Percentiles rank a stretch among this genome's conserved stretches.
Conservation (phyloP, 495 filamentous ascomycete genomes). For the Hypomontagnella submonticulosa region DNA sequence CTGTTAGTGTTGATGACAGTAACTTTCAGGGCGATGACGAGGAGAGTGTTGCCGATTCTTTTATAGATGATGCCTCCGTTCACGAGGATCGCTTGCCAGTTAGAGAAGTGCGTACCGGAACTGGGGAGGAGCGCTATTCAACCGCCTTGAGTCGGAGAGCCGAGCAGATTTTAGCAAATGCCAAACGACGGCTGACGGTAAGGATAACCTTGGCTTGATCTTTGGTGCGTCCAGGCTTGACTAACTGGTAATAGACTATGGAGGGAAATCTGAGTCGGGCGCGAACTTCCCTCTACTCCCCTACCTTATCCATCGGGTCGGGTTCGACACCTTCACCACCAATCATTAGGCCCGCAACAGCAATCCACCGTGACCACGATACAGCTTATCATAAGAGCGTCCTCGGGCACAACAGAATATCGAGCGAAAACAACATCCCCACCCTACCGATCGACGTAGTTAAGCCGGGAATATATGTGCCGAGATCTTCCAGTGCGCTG, state of each 20-base stretch:
- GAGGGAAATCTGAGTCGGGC: slow-evolving; percentile 87
- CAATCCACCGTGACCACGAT: slow-evolving; percentile 44
- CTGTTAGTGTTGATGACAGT: slow-evolving; percentile 66
- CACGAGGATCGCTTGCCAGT: slow-evolving; percentile 22
- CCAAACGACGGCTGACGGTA: slow-evolving; percentile 88
- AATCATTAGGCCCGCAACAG: slow-evolving; percentile 50
- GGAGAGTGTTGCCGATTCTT: slow-evolving; percentile 65
- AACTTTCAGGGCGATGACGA: slow-evolving; percentile 69
- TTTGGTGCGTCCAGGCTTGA: neutral
- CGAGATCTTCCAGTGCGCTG: slow-evolving; percentile 61
- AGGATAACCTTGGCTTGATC: slow-evolving; percentile 46
- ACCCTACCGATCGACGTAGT: slow-evolving; percentile 44
- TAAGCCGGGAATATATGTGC: slow-evolving; percentile 49
- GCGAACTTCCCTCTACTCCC: slow-evolving; percentile 74
- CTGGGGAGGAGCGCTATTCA: slow-evolving; percentile 60
- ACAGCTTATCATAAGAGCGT: slow-evolving; percentile 30
- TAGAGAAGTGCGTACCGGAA: slow-evolving; percentile 17
- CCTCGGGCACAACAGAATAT: slow-evolving; percentile 54
- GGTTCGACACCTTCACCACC: slow-evolving; percentile 59
- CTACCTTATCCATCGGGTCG: slow-evolving; percentile 66
- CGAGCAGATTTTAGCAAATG: slow-evolving; percentile 89
- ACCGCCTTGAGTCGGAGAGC: slow-evolving; percentile 83
- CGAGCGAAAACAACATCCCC: slow-evolving; percentile 58
- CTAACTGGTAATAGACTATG: slow-evolving; percentile 74
- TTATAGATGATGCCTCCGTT: slow-evolving; percentile 53